phyloP scores from a whole-genome alignment of 306 rosid genomes.

The Astragalus glycyphyllos region DNA sequence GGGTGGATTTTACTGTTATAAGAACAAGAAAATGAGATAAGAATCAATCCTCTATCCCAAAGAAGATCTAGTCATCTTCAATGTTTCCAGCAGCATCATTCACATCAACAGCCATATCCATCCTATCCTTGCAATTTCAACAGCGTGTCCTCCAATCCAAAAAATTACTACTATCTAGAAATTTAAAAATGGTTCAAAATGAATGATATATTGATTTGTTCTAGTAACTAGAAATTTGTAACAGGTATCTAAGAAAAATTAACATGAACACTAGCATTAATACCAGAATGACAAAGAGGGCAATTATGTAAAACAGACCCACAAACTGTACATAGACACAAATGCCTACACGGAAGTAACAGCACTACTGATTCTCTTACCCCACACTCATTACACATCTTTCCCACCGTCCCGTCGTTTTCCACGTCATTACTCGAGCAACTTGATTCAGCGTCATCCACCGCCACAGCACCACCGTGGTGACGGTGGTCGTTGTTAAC shows the following conservation, averaged over 20 bases:
- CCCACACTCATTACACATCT: slow-evolving; percentile 66
- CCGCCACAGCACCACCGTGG: background rate
- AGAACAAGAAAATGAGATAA: no score
- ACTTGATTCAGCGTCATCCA: slow-evolving; percentile 57
- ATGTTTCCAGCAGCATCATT: no score
- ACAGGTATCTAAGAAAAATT: slow-evolving; percentile 58
- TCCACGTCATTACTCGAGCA: slow-evolving; percentile 58
- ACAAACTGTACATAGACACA: slow-evolving; percentile 74
- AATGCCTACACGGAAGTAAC: slow-evolving; percentile 86
- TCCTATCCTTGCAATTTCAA: no score
- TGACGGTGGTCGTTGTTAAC: slow-evolving; percentile 42
- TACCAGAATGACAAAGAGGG: slow-evolving; percentile 65
- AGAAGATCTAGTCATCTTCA: no score
- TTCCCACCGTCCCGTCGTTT: slow-evolving; percentile 5
- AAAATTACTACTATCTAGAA: no score
- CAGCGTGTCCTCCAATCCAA: no score
- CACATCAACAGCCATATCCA: no score
- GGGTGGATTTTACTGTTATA: no score
- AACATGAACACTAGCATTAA: slow-evolving; percentile 78
- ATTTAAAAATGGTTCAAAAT: no score
- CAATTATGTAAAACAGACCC: slow-evolving; percentile 67
- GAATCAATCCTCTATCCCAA: no score
- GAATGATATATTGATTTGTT: background rate
- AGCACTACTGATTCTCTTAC: slow-evolving; percentile 70
- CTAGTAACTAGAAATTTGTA: background rate